Conservation (phyloP, 176 grass and related monocot genomes). For the Otatea glauca region DNA sequence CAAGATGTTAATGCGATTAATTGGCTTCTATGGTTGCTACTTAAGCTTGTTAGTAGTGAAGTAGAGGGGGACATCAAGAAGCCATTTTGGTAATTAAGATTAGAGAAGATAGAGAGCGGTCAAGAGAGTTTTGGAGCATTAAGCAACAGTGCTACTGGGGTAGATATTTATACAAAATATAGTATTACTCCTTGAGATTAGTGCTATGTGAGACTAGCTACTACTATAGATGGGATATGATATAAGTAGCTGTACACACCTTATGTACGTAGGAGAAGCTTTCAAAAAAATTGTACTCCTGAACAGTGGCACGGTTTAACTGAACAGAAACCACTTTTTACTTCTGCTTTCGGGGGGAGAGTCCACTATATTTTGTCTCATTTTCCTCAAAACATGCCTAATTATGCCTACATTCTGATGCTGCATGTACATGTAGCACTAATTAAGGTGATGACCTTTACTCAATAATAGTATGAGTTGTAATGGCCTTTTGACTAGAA, state of each 20-base stretch:
- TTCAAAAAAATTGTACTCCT: slow-evolving; percentile 17
- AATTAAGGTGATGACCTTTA: slow-evolving; percentile 45
- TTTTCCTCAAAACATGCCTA: slow-evolving; percentile 48
- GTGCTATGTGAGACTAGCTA: slow-evolving; percentile 13
- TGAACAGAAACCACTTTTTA: slow-evolving; percentile 51
- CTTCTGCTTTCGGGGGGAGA: slow-evolving; percentile 51
- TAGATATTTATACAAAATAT: slow-evolving; percentile 59
- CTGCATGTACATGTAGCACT: slow-evolving; percentile 45
- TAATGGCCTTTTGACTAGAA: slow-evolving; percentile 56
- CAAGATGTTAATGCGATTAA: slow-evolving; percentile 28
- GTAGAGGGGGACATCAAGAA: slow-evolving; percentile 41
- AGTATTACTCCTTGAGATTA: slow-evolving; percentile 3
- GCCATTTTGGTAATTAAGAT: slow-evolving; percentile 28
- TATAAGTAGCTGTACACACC: neutral
- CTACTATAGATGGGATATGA: neutral
- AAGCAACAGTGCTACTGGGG: slow-evolving; percentile 39
- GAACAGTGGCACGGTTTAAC: slow-evolving; percentile 43
- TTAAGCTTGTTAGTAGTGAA: slow-evolving; percentile 13
- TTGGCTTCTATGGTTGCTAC: neutral
- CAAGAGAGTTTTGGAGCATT: slow-evolving; percentile 50
- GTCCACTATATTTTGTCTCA: slow-evolving; percentile 67
- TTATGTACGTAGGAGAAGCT: slow-evolving; percentile 21
- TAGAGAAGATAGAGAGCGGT: slow-evolving; percentile 39
- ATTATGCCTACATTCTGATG: slow-evolving; percentile 41
- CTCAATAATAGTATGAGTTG: slow-evolving; percentile 52